A percentile compares a stretch with the other conserved stretches of the same genome.
phyloP scores from a whole-genome alignment of 257 asterid genomes.

The Catharanthus roseus region DNA sequence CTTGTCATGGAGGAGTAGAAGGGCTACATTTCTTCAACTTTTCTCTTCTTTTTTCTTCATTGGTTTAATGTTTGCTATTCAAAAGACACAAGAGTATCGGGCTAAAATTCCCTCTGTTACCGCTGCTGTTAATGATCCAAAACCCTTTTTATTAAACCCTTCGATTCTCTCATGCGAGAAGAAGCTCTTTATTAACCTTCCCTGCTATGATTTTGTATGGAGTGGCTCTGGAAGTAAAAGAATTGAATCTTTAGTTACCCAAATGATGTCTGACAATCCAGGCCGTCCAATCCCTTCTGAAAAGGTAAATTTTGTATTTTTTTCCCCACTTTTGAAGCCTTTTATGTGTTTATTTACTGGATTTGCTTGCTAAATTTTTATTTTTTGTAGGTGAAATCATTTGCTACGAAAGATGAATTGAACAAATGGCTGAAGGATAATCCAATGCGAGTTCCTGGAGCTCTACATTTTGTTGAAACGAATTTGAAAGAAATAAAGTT shows the following conservation, averaged over 20 bases:
- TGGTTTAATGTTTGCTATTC: conserved; percentile 24
- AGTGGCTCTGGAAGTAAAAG: conserved; percentile 29
- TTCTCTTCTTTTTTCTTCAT: conserved; percentile 38
- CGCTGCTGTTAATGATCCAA: conserved; percentile 23
- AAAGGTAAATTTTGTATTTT: conserved; percentile 13
- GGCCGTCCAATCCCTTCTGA: conserved; percentile 25
- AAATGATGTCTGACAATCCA: conserved; percentile 32
- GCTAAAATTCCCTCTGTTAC: conserved; percentile 4
- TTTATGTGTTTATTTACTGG: not conserved
- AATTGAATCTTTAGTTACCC: conserved; percentile 24
- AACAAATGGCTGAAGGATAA: conserved; percentile 30
- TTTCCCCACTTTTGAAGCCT: too few relatives aligned
- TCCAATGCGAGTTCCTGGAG: conserved; percentile 36
- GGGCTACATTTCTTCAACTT: conserved; percentile 26
- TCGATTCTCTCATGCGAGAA: conserved; percentile 40
- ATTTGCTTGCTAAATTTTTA: not conserved
- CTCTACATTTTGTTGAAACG: conserved; percentile 28
- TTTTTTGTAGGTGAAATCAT: conserved; percentile 32
- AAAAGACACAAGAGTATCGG: not conserved
- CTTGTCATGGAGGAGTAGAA: conserved; percentile 23
- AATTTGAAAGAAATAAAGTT: conserved; percentile 29
- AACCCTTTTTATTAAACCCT: conserved; percentile 10
- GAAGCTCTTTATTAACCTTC: conserved; percentile 25
- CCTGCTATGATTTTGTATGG: conserved; percentile 40
- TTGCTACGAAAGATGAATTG: conserved; percentile 29